Evolutionary conservation across 768 basidiomycete species (phyloP).

Genomic region (Piloderma croceum): DNA sequence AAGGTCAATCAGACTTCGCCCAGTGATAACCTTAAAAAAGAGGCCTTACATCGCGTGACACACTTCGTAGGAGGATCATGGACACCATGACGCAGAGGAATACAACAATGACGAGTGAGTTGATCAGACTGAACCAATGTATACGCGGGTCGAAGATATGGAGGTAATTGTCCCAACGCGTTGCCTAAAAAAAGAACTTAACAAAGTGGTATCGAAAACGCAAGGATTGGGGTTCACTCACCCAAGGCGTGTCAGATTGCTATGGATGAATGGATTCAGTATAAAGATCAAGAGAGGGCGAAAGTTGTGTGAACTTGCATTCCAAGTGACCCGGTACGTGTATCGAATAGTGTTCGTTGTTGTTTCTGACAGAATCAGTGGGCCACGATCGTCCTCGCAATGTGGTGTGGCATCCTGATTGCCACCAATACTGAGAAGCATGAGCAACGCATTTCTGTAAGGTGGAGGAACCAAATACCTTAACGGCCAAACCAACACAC

Average conservation of each 20-base stretch:
- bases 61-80: slow-evolving; percentile 81
- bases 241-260: slow-evolving; percentile 87
- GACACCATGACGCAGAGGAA: slow-evolving; percentile 93
- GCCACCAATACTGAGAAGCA: slow-evolving; percentile 58
- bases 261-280: slow-evolving; percentile 26
- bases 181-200: slow-evolving; percentile 50
- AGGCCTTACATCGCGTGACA: slow-evolving; percentile 75
- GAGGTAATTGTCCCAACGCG: slow-evolving; percentile 94
- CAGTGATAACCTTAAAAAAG: background rate
- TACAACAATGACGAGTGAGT: slow-evolving; percentile 85
- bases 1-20: slow-evolving; percentile 10
- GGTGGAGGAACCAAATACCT: too few species aligned
- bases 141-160: slow-evolving; percentile 91
- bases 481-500: slow-evolving; percentile 80
- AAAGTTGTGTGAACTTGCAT: slow-evolving; percentile 54
- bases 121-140: slow-evolving; percentile 94
- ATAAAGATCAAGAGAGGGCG: too few species aligned
- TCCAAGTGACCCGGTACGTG: slow-evolving; percentile 86
- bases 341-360: slow-evolving; percentile 64
- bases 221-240: slow-evolving; percentile 20
- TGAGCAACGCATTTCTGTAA: too few species aligned
- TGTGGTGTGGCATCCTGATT: slow-evolving; percentile 43
- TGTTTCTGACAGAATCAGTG: slow-evolving; percentile 59
- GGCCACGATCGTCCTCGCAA: slow-evolving; percentile 44
- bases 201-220: background rate